Evolutionary conservation across 2,329 filamentous ascomycete species (phyloP).

Genomic region (Fusarium tricinctum): DNA sequence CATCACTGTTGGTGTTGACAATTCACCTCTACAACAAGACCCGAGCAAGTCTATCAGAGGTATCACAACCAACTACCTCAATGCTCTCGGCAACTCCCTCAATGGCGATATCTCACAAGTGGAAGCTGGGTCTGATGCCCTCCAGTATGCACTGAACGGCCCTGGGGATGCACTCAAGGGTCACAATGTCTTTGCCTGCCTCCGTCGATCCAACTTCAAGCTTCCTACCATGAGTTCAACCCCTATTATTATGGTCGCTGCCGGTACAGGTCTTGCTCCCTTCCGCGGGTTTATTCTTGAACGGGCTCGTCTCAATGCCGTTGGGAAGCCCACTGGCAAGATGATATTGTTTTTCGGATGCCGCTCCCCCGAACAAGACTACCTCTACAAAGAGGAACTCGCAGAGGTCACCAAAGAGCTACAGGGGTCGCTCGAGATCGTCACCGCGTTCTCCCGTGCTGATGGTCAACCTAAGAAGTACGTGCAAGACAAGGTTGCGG

Average conservation of each 20-base stretch:
- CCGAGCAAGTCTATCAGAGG: constrained; percentile 35
- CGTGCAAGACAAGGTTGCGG: constrained; percentile 56
- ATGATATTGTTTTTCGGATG: constrained; percentile 71
- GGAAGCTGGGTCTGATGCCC: not conserved
- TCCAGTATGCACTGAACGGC: constrained; percentile 32
- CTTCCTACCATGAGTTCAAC: constrained; percentile 58
- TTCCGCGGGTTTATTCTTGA: constrained; percentile 51
- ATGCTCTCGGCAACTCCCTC: constrained; percentile 32
- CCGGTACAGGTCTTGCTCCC: constrained; percentile 65
- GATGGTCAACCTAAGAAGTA: constrained; percentile 49
- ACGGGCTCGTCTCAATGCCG: constrained; percentile 38
- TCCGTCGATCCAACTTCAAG: constrained; percentile 59
- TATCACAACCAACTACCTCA: constrained; percentile 50
- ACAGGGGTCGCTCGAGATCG: constrained; percentile 32
- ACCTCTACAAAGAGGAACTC: constrained; percentile 66
- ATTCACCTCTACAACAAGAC: constrained; percentile 33
- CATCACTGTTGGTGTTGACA: constrained; percentile 45
- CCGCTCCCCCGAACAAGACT: constrained; percentile 64
- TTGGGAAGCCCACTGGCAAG: constrained; percentile 41
- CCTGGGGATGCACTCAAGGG: constrained; percentile 32
- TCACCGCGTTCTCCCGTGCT: constrained; percentile 40
- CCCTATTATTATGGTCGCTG: constrained; percentile 66
- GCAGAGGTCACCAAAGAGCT: constrained; percentile 35
- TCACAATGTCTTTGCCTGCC: constrained; percentile 42
- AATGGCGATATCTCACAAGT: constrained; percentile 2